Evolutionary conservation across 129 eudicot species (phyloP).

Genomic region (Flaveria brownii): DNA sequence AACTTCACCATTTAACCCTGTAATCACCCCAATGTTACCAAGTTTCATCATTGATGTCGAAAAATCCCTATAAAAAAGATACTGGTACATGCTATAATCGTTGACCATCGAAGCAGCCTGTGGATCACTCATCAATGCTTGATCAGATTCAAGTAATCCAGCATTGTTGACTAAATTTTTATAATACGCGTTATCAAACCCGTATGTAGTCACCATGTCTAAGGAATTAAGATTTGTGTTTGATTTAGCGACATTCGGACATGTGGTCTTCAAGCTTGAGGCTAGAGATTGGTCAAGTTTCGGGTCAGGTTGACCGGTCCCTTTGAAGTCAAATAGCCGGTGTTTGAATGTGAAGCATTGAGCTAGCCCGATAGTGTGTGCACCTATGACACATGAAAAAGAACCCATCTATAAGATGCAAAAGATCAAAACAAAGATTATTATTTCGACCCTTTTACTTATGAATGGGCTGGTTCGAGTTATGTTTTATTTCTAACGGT

Average conservation of each 20-base stretch:
- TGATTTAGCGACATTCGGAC: constrained; percentile 62
- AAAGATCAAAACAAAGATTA: neutral
- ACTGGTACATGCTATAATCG: constrained; percentile 45
- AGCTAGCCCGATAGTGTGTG: constrained; percentile 76
- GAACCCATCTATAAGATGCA: neutral
- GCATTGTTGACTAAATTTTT: constrained; percentile 58
- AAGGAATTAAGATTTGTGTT: constrained; percentile 58
- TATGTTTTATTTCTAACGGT: neutral
- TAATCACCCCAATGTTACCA: constrained; percentile 57
- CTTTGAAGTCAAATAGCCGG: constrained; percentile 65
- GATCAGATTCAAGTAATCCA: constrained; percentile 83
- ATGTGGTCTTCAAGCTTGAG: constrained; percentile 46
- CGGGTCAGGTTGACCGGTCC: constrained; percentile 72
- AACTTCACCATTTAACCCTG: constrained; percentile 63
- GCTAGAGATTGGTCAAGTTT: constrained; percentile 55
- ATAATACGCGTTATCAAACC: constrained; percentile 67
- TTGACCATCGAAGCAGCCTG: constrained; percentile 56
- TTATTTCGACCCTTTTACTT: neutral
- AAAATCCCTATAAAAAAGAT: constrained; percentile 61
- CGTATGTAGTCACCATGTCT: constrained; percentile 43
- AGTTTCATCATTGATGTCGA: constrained; percentile 73
- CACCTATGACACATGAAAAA: constrained; percentile 46
- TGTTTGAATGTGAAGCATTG: constrained; percentile 89
- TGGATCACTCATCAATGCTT: constrained; percentile 57
- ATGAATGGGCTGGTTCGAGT: neutral